A percentile compares a stretch with the other conserved stretches of the same genome.
Conservation (phyloP, 192 early-diverging fungal genomes). For the Neocallimastix lanati region DNA sequence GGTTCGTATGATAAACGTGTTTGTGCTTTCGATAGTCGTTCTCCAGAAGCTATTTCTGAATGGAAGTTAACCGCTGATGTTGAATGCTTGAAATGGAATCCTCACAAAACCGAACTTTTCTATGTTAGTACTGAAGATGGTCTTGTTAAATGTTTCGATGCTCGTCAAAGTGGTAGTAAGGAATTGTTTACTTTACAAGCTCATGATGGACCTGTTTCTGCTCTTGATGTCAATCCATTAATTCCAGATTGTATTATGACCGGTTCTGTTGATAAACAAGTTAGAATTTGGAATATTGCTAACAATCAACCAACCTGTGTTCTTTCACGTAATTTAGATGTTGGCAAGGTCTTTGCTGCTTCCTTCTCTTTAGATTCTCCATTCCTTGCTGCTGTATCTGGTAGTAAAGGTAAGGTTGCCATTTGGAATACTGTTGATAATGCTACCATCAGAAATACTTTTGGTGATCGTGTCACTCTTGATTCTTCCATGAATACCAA, state of each 20-base stretch:
- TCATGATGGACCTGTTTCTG: constrained; percentile 74
- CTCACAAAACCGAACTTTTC: constrained; percentile 49
- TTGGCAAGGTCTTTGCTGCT: constrained; percentile 65
- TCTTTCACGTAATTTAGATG: constrained; percentile 63
- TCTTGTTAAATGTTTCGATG: constrained; percentile 75
- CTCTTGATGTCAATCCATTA: constrained; percentile 64
- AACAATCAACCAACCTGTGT: constrained; percentile 60
- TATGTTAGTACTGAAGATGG: constrained; percentile 80
- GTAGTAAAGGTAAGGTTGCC: constrained; percentile 71
- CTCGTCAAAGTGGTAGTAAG: constrained; percentile 20
- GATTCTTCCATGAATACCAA: background rate
- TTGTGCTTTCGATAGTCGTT: constrained; percentile 64
- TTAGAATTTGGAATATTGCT: constrained; percentile 85
- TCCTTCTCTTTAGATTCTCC: constrained; percentile 80
- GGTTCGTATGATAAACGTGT: constrained; percentile 74
- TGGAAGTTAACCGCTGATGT: constrained; percentile 71
- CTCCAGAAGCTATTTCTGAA: constrained; percentile 45
- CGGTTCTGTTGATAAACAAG: constrained; percentile 68
- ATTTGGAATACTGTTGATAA: constrained; percentile 89
- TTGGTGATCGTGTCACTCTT: constrained; percentile 15
- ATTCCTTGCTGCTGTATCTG: constrained; percentile 71
- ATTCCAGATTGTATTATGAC: constrained; percentile 78
- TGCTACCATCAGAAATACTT: constrained; percentile 53
- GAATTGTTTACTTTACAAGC: constrained; percentile 76
- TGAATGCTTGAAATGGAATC: constrained; percentile 82